Percentiles rank a stretch among this genome's conserved stretches.
Conservation (phyloP, 139 green algal genomes). For the Parachlorella kessleri region DNA sequence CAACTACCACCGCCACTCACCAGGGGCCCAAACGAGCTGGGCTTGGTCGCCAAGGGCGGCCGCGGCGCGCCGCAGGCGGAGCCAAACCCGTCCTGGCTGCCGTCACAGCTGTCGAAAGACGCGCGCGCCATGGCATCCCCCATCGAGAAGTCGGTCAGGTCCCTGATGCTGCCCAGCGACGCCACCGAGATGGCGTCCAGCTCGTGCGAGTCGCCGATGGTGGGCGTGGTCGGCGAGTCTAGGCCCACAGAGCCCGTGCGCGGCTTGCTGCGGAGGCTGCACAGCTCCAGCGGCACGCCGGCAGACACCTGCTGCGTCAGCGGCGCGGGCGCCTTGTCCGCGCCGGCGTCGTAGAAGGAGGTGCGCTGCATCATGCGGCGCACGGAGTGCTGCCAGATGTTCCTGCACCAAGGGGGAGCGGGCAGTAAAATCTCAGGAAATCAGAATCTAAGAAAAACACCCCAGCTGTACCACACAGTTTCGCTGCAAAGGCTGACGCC, state of each 20-base stretch:
- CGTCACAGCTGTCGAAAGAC: not conserved
- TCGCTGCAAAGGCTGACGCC: too few species aligned
- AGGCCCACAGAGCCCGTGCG: not conserved
- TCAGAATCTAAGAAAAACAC: too few species aligned
- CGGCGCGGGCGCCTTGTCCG: not conserved
- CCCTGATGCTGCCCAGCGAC: not conserved
- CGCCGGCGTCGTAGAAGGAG: constrained; percentile 4
- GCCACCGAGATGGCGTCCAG: not conserved
- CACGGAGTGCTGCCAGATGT: constrained; percentile 90
- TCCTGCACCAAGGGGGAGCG: too few species aligned
- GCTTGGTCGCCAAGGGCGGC: constrained; percentile 17
- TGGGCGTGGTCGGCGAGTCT: not conserved
- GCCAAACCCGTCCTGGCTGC: not conserved
- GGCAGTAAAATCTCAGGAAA: too few species aligned
- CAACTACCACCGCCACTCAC: not conserved
- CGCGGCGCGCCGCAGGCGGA: not conserved
- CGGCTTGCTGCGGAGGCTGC: too few species aligned
- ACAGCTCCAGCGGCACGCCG: too few species aligned
- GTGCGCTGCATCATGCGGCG: constrained; percentile 39
- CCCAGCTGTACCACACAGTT: too few species aligned
- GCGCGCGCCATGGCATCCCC: too few species aligned
- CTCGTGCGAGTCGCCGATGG: not conserved
- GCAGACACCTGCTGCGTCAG: not conserved
- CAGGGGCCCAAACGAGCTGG: constrained; percentile 11
- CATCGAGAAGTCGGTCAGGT: not conserved